Conservation (phyloP, 148 eudicot genomes). For the Rhododendron kiyosumense region DNA sequence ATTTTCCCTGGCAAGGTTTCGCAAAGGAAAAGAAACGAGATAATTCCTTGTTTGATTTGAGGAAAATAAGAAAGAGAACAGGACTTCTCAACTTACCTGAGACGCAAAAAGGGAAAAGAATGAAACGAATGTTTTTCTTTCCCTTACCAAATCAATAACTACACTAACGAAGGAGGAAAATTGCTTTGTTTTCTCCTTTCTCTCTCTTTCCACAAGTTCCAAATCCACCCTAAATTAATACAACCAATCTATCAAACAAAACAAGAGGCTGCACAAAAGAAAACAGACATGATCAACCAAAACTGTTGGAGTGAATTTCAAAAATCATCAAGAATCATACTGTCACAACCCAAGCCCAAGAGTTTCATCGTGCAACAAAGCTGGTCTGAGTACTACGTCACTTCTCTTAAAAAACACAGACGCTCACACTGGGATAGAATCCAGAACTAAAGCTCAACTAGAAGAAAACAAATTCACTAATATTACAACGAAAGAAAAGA, state of each 20-base stretch:
- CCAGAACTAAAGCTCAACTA: not conserved
- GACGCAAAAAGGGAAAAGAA: not conserved
- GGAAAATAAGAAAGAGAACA: not conserved
- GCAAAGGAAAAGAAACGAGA: not conserved
- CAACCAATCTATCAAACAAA: not conserved
- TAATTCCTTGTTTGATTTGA: not conserved
- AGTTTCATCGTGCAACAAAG: constrained; percentile 5
- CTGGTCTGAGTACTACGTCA: not conserved
- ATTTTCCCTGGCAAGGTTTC: not conserved
- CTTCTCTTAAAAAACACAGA: not conserved
- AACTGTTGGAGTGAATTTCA: not conserved
- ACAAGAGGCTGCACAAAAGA: not conserved
- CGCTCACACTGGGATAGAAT: not conserved
- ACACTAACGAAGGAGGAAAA: not conserved
- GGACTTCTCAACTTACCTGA: not conserved
- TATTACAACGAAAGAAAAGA: not conserved
- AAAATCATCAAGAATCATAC: not conserved
- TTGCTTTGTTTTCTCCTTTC: not conserved
- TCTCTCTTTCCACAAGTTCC: not conserved
- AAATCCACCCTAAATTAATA: not conserved
- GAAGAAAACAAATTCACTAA: not conserved
- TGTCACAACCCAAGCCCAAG: not conserved
- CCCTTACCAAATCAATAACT: not conserved
- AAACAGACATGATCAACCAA: not conserved
- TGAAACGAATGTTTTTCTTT: not conserved